Base-by-base conservation (phyloP, 164 flowering plant genomes). In the Santalum album region DNA sequence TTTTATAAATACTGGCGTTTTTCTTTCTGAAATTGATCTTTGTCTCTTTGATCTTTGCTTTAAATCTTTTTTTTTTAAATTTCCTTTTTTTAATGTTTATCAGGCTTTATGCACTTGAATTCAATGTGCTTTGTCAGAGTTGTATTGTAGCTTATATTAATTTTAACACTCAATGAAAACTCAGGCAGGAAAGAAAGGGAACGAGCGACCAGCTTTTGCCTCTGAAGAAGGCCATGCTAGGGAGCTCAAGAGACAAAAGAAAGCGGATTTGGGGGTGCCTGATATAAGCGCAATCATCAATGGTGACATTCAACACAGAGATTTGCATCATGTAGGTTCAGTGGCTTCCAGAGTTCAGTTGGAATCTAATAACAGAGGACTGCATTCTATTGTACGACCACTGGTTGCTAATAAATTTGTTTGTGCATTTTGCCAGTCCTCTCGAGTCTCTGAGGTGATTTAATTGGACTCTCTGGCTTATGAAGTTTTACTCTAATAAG, bases 391-490 rank as follows among this genome's bases (percentile, higher is more conserved):
- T 67, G 45, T 32, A 49, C 51, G 40, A 14, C 36, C 12, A 44
- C 58, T n/a, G 36, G 18, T 25, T 58, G 29, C 25, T 25, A 42
- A 26, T 34, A 49, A 56, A 49, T 38, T 54, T 24, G 22, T 56
- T 26, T 86, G 95, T 75, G 84, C 72, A 24, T 81, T 86, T 65
- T 86, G 95, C 69, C 87, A 80, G 57, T 69, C 84, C 34, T 72
- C 72, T 24, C 61, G 58, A 44, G 20, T 67, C 17, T 68, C 84
- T 38, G 74, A 80, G 76, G 94, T 80, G 35, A 64, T 47, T 45
- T 29, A 36, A 54, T 26, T 51, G 20, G 4, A 26, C 7, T 42
- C 47, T 25, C n/a, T 16, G 25, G 21, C 25, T 23, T 12, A 45
- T 6, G 9, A 9, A 22, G 14, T 45, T 10, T 45, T 6, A 17